phyloP scores from a whole-genome alignment of 2,329 filamentous ascomycete genomes.

The Hypocrella siamensis region DNA sequence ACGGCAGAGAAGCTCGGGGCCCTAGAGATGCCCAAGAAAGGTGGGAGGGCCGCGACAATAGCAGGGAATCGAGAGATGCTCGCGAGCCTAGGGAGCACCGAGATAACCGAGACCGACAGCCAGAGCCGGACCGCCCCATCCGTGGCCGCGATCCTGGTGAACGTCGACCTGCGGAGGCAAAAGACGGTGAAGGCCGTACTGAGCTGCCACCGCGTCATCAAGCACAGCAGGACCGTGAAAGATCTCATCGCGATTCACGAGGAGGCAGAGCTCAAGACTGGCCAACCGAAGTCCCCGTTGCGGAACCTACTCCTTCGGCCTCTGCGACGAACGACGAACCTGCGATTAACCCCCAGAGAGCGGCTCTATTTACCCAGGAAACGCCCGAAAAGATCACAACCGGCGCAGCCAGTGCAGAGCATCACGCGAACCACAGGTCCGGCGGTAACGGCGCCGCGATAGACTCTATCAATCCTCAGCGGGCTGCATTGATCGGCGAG shows the following conservation, averaged over 20 bases:
- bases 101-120: conserved; percentile 19
- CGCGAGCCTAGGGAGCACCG: conserved; percentile 13
- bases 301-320: conserved; percentile 10
- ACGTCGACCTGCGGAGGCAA: conserved; percentile 23
- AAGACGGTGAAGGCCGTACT: conserved; percentile 9
- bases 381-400: conserved; percentile 10
- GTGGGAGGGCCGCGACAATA: conserved; percentile 14
- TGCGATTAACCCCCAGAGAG: conserved; percentile 39
- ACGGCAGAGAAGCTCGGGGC: conserved; percentile 16
- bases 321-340: conserved; percentile 23
- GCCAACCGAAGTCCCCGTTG: conserved; percentile 13
- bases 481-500: conserved; percentile 29
- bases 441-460: conserved; percentile 11
- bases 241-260: conserved; percentile 15
- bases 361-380: conserved; percentile 29
- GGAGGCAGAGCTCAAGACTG: conserved; percentile 12
- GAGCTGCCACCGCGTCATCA: conserved; percentile 21
- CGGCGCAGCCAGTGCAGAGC: conserved; percentile 12
- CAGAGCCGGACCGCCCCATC: conserved; percentile 24
- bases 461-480: conserved; percentile 30
- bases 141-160: conserved; percentile 28
- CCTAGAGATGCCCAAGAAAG: conserved; percentile 12
- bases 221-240: conserved; percentile 26
- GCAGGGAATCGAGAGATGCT: conserved; percentile 23
- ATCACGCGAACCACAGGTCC: conserved; percentile 12